These are phyloP conservation scores for Prunus salicina DNA, from an alignment of 306 rosid genomes.

Conservation along the genomic window DNA sequence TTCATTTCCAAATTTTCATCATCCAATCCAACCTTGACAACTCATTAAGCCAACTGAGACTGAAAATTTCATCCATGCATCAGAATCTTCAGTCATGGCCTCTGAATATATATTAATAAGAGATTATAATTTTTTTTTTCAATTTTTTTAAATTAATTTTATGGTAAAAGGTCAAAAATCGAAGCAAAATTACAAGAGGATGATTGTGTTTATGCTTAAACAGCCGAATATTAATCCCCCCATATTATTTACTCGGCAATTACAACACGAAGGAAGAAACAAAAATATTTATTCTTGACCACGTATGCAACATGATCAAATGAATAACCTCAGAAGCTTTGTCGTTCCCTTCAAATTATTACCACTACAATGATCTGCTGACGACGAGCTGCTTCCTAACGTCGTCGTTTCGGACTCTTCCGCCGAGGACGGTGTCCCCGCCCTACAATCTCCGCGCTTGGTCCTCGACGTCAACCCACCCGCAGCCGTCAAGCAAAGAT, in stretches of 20 bases:
- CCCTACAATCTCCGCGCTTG: slow-evolving; percentile 10
- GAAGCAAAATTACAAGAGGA: background rate
- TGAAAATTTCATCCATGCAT: background rate
- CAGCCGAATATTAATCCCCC: background rate
- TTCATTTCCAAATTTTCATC: background rate
- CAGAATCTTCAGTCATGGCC: background rate
- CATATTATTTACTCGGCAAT: background rate
- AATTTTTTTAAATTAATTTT: background rate
- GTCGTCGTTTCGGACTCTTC: slow-evolving; percentile 33
- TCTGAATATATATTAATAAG: background rate
- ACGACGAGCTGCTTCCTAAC: slow-evolving; percentile 27
- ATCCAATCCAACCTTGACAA: background rate
- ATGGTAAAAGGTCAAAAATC: background rate
- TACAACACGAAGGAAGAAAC: background rate
- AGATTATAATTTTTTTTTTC: too few relatives aligned
- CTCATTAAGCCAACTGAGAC: background rate
- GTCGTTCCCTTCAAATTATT: slow-evolving; percentile 16
- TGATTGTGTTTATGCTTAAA: background rate
- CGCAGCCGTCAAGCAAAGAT: slow-evolving; percentile 21
- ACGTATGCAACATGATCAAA: slow-evolving; percentile 13
- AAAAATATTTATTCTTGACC: too few relatives aligned
- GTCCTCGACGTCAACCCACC: slow-evolving; percentile 22
- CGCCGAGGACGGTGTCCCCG: slow-evolving; percentile 20
- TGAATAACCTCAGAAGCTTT: slow-evolving; percentile 46
- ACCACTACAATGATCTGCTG: background rate